A percentile compares a stretch with the other conserved stretches of the same genome.
Conservation (phyloP, 176 grass and related monocot species). For the Avena insularis region DNA sequence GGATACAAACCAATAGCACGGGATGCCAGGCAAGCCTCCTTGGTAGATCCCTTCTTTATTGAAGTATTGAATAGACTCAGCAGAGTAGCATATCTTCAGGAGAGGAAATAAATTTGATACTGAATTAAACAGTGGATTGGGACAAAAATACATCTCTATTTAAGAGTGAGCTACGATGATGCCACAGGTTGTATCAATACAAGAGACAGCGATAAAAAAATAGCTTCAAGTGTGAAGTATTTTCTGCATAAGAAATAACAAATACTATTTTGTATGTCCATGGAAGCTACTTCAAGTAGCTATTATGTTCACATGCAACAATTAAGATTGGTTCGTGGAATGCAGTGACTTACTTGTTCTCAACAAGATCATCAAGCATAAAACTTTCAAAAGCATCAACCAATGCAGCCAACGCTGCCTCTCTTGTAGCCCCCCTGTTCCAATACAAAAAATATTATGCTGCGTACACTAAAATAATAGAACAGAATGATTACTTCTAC, state of each 20-base stretch:
- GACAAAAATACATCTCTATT: neutral
- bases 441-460: slow-evolving; percentile 18
- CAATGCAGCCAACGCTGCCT: slow-evolving; percentile 61
- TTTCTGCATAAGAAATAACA: neutral
- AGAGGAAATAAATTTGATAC: slow-evolving; percentile 24
- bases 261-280: neutral
- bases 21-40: slow-evolving; percentile 71
- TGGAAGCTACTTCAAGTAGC: neutral
- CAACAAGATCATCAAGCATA: slow-evolving; percentile 68
- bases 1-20: slow-evolving; percentile 59
- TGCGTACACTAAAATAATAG: neutral
- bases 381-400: slow-evolving; percentile 85
- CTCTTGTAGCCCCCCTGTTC: slow-evolving; percentile 77
- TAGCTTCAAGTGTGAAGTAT: slow-evolving; percentile 6
- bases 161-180: slow-evolving; percentile 1
- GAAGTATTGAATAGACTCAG: slow-evolving; percentile 80
- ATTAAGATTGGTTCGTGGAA: neutral
- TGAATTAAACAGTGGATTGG: neutral
- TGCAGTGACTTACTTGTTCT: slow-evolving; percentile 69
- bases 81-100: slow-evolving; percentile 75
- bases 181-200: neutral
- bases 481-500: slow-evolving; percentile 4
- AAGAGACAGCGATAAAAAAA: neutral
- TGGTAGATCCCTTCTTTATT: slow-evolving; percentile 75
- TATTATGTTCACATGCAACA: slow-evolving; percentile 7